Base-by-base conservation (phyloP, 1,284 basidiomycete genomes). In the Limonomyces culmigenus region DNA sequence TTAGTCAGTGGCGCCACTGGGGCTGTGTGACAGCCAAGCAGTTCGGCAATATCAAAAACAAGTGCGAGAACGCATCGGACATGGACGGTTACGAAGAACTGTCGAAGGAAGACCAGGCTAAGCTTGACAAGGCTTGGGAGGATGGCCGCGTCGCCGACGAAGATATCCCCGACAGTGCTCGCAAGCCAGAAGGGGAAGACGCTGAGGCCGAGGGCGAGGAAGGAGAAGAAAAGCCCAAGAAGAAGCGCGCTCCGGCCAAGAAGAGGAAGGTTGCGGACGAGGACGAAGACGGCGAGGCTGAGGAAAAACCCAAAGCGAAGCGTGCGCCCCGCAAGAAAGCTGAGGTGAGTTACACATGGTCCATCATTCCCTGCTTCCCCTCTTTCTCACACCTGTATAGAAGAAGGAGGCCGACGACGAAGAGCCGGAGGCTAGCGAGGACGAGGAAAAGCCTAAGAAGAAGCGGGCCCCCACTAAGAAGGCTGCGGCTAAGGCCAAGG, bases 41-140 rank as follows among this genome's bases (percentile, higher is more conserved):
- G 37, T 48, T 91, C 27, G 51, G 54, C n/a, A 85, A 87, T 49
- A 65, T 86, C 55, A 78, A 85, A 55, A 62, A 68, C 19, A 57
- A 58, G 4, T 66, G 79, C 46, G 58, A 64, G 5, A 62, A 67
- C 8, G 60, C 70, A 0, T 61, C 67, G 10, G 84, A 80, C 1
- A 56, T 84, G 20, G 80, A 84, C 45, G 80, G 79, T 14, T 83
- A 65, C 47, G 75, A 83, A 1, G 72, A 74, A 0, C 62, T 86
- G 35, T 58, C 53, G 0, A 60, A 67, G 2, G 74, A 68, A 33
- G 76, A 84, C 46, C 61, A 86, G 52, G 69, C 63, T 2, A 74
- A 70, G 43, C 50, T 88, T 32, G 59, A 53, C 37, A 69, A 65
- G 47, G 84, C 84, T 3, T 84, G 70, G 64, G 67, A 77, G 36